These are phyloP conservation scores for Chaetomiaceae sp. DNA, from an alignment of 2,329 filamentous ascomycete species.

Conservation along the genomic window DNA sequence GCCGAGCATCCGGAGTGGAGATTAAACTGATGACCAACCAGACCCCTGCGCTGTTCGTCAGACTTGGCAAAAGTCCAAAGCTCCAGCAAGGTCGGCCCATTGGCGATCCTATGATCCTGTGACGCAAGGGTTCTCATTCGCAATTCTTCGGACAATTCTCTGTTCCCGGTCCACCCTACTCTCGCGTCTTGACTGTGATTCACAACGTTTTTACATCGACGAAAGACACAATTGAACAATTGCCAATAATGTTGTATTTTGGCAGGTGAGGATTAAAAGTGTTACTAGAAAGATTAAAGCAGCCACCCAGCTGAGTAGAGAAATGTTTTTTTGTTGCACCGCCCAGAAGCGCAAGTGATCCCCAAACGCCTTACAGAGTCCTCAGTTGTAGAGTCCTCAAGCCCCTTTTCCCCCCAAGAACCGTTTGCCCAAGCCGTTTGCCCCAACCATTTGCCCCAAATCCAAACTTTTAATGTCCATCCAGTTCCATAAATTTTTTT, in stretches of 20 bases:
- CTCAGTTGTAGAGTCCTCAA: too few relatives aligned
- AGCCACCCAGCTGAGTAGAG: too few relatives aligned
- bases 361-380: too few relatives aligned
- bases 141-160: too few relatives aligned
- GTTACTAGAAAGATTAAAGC: background rate
- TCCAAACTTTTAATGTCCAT: slow-evolving; percentile 1
- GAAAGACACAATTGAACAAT: too few relatives aligned
- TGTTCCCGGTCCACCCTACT: too few relatives aligned
- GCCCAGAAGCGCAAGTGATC: too few relatives aligned
- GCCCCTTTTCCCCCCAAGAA: too few relatives aligned
- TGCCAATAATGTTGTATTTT: background rate
- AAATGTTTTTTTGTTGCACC: too few relatives aligned
- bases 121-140: background rate
- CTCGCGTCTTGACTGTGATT: too few relatives aligned
- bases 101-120: background rate
- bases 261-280: background rate
- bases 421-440: background rate
- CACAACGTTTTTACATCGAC: too few relatives aligned
- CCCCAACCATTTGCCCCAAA: background rate
- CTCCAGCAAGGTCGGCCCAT: background rate
- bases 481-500: background rate
- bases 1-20: background rate
- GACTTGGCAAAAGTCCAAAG: background rate
- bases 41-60: background rate
- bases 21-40: background rate